Conservation (phyloP, 768 basidiomycete genomes). For the Russula griseocarnosa region DNA sequence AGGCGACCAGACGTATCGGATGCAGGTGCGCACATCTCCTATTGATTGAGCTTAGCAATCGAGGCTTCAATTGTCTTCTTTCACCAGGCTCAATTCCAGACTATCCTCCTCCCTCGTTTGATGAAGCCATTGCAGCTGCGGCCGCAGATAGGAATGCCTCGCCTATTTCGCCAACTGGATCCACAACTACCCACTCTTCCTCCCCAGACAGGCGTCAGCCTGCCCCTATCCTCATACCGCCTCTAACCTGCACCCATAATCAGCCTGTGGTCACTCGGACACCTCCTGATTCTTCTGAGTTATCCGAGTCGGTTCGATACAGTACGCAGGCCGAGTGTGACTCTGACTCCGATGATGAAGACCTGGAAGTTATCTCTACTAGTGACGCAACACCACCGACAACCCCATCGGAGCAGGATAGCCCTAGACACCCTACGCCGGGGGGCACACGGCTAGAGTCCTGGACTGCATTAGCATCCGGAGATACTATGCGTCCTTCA, state of each 20-base stretch:
- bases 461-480: conserved; percentile 3
- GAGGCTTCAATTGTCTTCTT: conserved; percentile 12
- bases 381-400: conserved; percentile 20
- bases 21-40: conserved; percentile 31
- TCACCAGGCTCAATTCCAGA: conserved; percentile 43
- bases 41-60: conserved; percentile 1
- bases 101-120: conserved; percentile 73
- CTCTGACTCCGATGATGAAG: conserved; percentile 27
- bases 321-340: conserved; percentile 29
- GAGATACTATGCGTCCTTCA: conserved; percentile 17
- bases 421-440: conserved; percentile 2
- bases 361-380: conserved; percentile 27
- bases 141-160: conserved; percentile 22
- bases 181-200: conserved; percentile 17
- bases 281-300: conserved; percentile 11
- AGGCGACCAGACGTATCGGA: conserved; percentile 34
- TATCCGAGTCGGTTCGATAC: conserved; percentile 22
- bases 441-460: conserved; percentile 1
- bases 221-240: conserved; percentile 26
- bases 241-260: conserved; percentile 19
- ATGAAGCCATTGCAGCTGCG: conserved; percentile 49
- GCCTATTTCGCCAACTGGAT: conserved; percentile 20
- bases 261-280: conserved; percentile 19
- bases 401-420: conserved; percentile 21
- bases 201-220: conserved; percentile 19